These are phyloP conservation scores for Hericium erinaceus DNA, from an alignment of 768 basidiomycete species.

Conservation along the genomic window DNA sequence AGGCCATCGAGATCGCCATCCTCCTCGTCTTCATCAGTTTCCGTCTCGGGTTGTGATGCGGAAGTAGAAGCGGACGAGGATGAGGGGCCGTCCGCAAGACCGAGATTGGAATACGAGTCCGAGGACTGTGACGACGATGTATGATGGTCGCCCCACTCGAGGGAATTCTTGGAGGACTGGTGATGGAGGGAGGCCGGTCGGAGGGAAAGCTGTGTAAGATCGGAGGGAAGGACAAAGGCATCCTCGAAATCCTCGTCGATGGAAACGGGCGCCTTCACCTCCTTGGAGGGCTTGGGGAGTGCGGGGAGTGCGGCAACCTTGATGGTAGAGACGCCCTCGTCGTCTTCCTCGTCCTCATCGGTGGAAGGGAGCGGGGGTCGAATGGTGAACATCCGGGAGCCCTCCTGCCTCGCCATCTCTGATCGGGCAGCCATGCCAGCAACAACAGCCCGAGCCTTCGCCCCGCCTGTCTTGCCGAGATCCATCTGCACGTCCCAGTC, in stretches of 20 bases:
- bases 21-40: slow-evolving; percentile 50
- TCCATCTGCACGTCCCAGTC: slow-evolving; percentile 82
- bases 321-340: slow-evolving; percentile 79
- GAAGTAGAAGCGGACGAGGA: slow-evolving; percentile 62
- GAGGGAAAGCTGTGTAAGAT: slow-evolving; percentile 75
- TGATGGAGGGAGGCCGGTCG: slow-evolving; percentile 56
- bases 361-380: slow-evolving; percentile 50
- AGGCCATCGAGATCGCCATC: slow-evolving; percentile 76
- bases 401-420: slow-evolving; percentile 25
- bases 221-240: slow-evolving; percentile 70
- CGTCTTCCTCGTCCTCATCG: slow-evolving; percentile 56
- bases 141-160: slow-evolving; percentile 82
- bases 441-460: slow-evolving; percentile 33
- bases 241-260: slow-evolving; percentile 75
- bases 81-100: slow-evolving; percentile 60
- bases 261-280: slow-evolving; percentile 21
- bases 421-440: slow-evolving; percentile 31
- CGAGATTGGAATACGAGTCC: slow-evolving; percentile 73
- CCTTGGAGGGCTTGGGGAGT: slow-evolving; percentile 21
- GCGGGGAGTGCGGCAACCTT: slow-evolving; percentile 43
- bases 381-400: slow-evolving; percentile 47
- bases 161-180: slow-evolving; percentile 71
- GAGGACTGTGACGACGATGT: slow-evolving; percentile 78
- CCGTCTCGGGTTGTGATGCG: slow-evolving; percentile 56
- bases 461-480: slow-evolving; percentile 46